Base-by-base conservation (phyloP, 2,329 filamentous ascomycete genomes). In the Claviceps sp. region DNA sequence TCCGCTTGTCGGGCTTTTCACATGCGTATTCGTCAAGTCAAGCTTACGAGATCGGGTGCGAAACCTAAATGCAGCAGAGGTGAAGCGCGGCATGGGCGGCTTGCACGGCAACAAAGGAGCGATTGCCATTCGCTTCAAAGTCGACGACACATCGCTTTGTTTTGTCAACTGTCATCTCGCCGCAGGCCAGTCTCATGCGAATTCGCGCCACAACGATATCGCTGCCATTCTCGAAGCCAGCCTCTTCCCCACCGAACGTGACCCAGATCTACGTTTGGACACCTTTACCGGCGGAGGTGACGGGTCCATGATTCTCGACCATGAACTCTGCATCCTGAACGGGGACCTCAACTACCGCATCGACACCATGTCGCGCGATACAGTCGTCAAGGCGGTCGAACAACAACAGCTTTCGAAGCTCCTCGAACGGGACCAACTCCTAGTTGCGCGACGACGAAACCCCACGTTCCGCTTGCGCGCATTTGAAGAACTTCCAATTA, bases 341-440 rank as follows among this genome's bases (percentile, higher is more conserved):
- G 93, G 93, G 29, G 93, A 98, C 65, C 76, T 98, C 48, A 98
- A 98, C 68, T 98, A 98, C 67, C 89, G 93, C 55, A 97, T 98
- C 61, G 93, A 98, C 66, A 89, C 90, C 23, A 96, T 97, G 80
- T 88, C 88, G 17, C 86, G 93, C 48, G 88, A 97, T 61, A 89
- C 87, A 0, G 91, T 98, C 3, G 85, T 97, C 51, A 84, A 83
- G 54, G 89, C 88, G 1, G 80, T 97, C 49, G 84, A 86, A 56
- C 77, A 84, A 43, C 83, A 85, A 55, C 95, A 97, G 58, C 75
- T 97, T 2, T 62, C 75, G 29, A 95, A 95, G 63, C 78, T 98
- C 1, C 81, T 98, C 0, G 91, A 97, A 53, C 83, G 93, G 47
- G 93, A 98, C 62, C 93, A 98, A 64, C 76, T 98, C 5, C 80